Percentiles rank a stretch among this genome's conserved stretches.
phyloP scores from a whole-genome alignment of 2,329 filamentous ascomycete species.

The Arthrobotrys conoides region DNA sequence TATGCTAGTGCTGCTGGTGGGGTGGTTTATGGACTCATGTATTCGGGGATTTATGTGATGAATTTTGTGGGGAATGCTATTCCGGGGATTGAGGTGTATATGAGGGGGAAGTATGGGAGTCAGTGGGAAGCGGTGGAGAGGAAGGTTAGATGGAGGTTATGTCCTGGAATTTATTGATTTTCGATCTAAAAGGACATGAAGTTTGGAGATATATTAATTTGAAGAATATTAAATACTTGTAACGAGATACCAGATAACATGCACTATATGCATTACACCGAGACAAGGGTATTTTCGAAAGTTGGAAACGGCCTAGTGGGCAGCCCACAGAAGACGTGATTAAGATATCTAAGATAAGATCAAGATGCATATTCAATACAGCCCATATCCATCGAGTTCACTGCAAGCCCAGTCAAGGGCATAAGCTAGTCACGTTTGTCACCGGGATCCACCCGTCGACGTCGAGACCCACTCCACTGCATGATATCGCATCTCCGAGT shows the following conservation, averaged over 20 bases:
- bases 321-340: background rate
- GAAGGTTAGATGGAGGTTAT: constrained; percentile 46
- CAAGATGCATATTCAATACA: background rate
- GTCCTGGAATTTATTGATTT: constrained; percentile 44
- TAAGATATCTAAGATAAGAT: background rate
- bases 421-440: background rate
- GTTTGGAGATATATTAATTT: no score
- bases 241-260: no score
- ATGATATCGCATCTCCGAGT: constrained; percentile 19
- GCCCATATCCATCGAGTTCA: background rate
- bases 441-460: background rate
- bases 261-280: no score
- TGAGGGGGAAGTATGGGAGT: constrained; percentile 30
- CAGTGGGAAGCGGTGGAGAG: constrained; percentile 46
- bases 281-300: no score
- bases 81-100: constrained; percentile 42
- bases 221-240: no score
- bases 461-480: constrained; percentile 15
- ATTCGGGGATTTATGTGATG: constrained; percentile 45
- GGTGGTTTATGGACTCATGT: constrained; percentile 27
- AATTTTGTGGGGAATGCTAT: constrained; percentile 48
- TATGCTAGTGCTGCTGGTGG: constrained; percentile 38
- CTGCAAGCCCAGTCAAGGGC: background rate
- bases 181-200: background rate
- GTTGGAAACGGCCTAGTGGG: no score